Percentiles rank a stretch among this genome's conserved stretches.
These are phyloP conservation scores for Mortierella sp. DNA, from an alignment of 371 early-diverging fungal genomes.

Conservation along the genomic window DNA sequence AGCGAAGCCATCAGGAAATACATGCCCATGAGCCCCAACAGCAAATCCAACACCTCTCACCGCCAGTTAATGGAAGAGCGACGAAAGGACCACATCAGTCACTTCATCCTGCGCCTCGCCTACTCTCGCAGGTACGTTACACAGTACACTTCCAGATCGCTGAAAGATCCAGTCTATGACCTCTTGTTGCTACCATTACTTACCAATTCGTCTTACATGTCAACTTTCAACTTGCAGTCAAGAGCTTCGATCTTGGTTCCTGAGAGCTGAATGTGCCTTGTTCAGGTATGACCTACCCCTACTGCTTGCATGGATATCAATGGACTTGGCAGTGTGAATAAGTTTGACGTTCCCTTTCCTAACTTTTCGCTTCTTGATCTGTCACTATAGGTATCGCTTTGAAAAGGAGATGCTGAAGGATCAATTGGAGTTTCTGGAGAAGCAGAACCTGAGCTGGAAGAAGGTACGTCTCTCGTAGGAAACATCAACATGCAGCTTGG, in stretches of 20 bases:
- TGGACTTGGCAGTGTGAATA: neutral
- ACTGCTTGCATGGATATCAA: neutral
- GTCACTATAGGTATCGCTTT: conserved; percentile 63
- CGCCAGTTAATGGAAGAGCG: conserved; percentile 75
- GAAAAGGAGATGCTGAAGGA: conserved; percentile 69
- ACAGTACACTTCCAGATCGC: neutral
- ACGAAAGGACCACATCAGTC: conserved; percentile 92
- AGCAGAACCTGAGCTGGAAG: conserved; percentile 69
- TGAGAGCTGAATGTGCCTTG: conserved; percentile 87
- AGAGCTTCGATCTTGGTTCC: conserved; percentile 92
- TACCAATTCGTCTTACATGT: neutral
- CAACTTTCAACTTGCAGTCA: conserved; percentile 62
- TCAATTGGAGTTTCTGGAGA: conserved; percentile 67
- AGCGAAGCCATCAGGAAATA: conserved; percentile 70
- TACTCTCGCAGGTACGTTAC: conserved; percentile 81
- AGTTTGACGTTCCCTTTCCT: neutral
- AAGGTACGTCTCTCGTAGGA: conserved; percentile 54
- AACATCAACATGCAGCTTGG: neutral
- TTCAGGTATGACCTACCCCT: conserved; percentile 70
- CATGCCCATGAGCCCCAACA: conserved; percentile 78
- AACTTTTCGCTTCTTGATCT: neutral
- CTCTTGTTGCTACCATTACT: neutral
- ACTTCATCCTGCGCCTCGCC: conserved; percentile 94
- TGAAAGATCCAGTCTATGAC: neutral
- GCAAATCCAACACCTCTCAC: conserved; percentile 32